Percentiles rank a stretch among this genome's conserved stretches.
Conservation (phyloP, 768 basidiomycete species). For the Omphalotus guepiniiformis region DNA sequence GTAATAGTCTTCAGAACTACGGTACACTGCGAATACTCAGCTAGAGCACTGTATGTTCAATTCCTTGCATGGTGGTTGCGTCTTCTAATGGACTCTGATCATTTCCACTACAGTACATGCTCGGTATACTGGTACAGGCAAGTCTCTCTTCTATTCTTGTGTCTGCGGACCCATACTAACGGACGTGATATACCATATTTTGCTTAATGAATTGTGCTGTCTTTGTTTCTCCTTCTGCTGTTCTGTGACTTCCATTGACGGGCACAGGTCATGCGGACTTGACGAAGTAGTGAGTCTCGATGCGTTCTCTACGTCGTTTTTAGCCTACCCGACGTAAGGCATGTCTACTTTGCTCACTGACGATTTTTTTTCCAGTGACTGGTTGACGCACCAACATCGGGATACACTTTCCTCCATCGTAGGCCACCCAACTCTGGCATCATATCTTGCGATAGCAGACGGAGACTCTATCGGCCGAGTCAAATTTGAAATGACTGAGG, state of each 20-base stretch:
- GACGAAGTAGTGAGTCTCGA: conserved; percentile 79
- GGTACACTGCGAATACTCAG: conserved; percentile 96
- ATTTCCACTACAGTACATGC: conserved; percentile 68
- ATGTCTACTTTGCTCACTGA: not conserved
- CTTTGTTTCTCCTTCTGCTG: not conserved
- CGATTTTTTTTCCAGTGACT: conserved; percentile 59
- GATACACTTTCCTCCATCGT: conserved; percentile 93
- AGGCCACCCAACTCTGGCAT: conserved; percentile 81
- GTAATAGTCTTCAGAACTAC: conserved; percentile 83
- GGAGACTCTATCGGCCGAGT: conserved; percentile 87
- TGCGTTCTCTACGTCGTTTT: too few relatives aligned
- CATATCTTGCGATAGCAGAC: conserved; percentile 90
- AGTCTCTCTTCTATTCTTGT: too few relatives aligned
- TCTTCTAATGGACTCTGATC: conserved; percentile 8
- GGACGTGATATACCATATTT: not conserved
- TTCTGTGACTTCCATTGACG: conserved; percentile 10
- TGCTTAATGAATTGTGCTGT: not conserved
- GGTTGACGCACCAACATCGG: conserved; percentile 96
- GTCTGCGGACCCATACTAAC: too few relatives aligned
- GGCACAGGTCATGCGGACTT: conserved; percentile 86
- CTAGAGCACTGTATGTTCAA: conserved; percentile 79
- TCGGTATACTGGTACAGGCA: conserved; percentile 93
- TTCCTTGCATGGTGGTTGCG: not conserved
- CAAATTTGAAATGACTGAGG: conserved; percentile 96
- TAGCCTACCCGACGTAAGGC: not conserved